Evolutionary conservation across 148 eudicot genomes (phyloP).

Genomic region (Heliosperma pusillum): DNA sequence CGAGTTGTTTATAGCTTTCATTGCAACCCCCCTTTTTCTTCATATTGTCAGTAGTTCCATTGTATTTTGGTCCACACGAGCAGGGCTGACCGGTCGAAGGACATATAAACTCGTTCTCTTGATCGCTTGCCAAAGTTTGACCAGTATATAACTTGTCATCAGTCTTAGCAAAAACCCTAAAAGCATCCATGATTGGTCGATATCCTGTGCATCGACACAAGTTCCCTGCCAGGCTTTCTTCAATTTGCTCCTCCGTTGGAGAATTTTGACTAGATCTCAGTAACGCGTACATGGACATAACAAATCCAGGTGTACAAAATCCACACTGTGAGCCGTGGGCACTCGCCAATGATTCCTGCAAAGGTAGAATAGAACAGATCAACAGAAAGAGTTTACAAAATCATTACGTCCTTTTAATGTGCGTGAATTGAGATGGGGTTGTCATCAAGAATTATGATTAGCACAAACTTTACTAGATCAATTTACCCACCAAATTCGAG

Average conservation of each 20-base stretch:
- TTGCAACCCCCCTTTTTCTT: conserved; percentile 22
- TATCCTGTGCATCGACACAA: conserved; percentile 98
- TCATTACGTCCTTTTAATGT: background rate
- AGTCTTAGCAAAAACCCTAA: conserved; percentile 92
- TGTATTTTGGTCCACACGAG: conserved; percentile 59
- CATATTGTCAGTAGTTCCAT: conserved; percentile 22
- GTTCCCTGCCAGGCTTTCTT: conserved; percentile 97
- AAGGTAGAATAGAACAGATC: conserved; percentile 15
- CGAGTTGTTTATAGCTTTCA: conserved; percentile 38
- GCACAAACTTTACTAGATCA: background rate
- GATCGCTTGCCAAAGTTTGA: conserved; percentile 27
- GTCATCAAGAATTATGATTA: background rate
- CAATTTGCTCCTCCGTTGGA: conserved; percentile 84
- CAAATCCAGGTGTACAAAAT: conserved; percentile 98
- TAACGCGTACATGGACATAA: conserved; percentile 98
- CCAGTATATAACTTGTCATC: conserved; percentile 60
- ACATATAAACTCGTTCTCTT: conserved; percentile 63
- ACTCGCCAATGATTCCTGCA: conserved; percentile 79
- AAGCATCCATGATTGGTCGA: conserved; percentile 90
- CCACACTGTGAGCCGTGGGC: conserved; percentile 99
- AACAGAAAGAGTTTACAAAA: background rate
- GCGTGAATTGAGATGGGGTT: background rate
- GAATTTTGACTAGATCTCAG: conserved; percentile 67
- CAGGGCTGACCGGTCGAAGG: conserved; percentile 96
- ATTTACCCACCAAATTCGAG: background rate